Conservation (phyloP, 2,329 filamentous ascomycete species). For the Paraphaeosphaeria sporulosa region DNA sequence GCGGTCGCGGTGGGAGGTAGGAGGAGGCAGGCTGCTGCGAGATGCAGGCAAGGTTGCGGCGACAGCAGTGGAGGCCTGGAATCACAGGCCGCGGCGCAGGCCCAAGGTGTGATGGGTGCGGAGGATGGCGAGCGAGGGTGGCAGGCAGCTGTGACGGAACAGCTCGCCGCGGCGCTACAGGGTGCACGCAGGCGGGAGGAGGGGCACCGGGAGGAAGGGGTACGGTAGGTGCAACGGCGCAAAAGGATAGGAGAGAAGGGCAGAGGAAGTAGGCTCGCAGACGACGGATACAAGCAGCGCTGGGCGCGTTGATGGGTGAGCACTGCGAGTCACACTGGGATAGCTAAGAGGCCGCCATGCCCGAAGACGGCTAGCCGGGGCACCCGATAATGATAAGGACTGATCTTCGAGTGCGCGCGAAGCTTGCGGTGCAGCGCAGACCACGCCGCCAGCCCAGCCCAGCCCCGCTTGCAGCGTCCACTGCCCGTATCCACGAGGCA, state of each 20-base stretch:
- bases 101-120: slow-evolving; percentile 6
- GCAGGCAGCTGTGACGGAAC: slow-evolving; percentile 5
- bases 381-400: slow-evolving; percentile 12
- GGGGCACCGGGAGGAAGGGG: neutral
- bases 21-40: neutral
- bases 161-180: neutral
- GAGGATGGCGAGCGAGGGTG: slow-evolving; percentile 12
- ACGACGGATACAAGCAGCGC: slow-evolving; percentile 4
- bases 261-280: neutral
- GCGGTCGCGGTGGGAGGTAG: neutral
- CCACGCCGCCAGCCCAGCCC: neutral
- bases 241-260: slow-evolving; percentile 1
- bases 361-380: slow-evolving; percentile 4
- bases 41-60: neutral
- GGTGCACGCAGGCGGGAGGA: neutral
- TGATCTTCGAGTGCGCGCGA: neutral
- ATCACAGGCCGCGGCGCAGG: neutral
- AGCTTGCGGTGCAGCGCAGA: neutral
- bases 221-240: neutral
- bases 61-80: neutral
- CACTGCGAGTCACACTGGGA: slow-evolving; percentile 12
- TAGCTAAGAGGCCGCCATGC: slow-evolving; percentile 11
- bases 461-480: neutral
- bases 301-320: slow-evolving; percentile 11
- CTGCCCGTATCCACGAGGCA: neutral